Evolutionary conservation across 225 moss, liverwort and hornwort genomes (phyloP).

Genomic region (Sphagnum tenellum): DNA sequence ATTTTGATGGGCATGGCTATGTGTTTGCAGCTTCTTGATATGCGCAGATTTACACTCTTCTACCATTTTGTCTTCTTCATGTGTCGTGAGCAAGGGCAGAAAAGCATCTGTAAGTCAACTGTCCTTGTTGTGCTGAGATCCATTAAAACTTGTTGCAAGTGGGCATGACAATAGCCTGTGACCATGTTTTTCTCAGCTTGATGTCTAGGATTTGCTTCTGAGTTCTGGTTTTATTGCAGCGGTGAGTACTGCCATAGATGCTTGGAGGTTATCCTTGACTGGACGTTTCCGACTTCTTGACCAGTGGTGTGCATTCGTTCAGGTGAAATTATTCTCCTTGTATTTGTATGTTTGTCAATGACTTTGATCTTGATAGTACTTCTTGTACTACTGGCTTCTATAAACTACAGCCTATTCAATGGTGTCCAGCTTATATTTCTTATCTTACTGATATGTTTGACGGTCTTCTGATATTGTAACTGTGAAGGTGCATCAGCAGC

Average conservation of each 20-base stretch:
- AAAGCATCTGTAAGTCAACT: constrained; percentile 70
- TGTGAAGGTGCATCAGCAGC: constrained; percentile 73
- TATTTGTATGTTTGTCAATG: too few species aligned
- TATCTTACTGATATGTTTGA: too few species aligned
- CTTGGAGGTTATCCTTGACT: constrained; percentile 81
- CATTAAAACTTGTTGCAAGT: too few species aligned
- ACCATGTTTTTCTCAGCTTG: constrained; percentile 4
- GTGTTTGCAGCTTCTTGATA: constrained; percentile 66
- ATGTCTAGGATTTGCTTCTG: background rate
- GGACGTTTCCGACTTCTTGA: constrained; percentile 95
- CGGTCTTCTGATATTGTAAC: background rate
- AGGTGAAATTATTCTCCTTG: constrained; percentile 25
- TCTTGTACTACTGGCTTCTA: too few species aligned
- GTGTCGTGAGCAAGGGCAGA: constrained; percentile 92
- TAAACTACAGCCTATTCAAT: too few species aligned
- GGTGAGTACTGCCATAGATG: constrained; percentile 67
- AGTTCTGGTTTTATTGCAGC: constrained; percentile 25
- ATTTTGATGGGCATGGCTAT: too few species aligned
- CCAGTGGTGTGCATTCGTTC: constrained; percentile 95
- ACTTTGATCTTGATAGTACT: too few species aligned
- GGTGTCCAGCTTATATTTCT: too few species aligned
- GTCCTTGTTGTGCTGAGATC: too few species aligned
- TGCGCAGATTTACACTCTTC: constrained; percentile 63
- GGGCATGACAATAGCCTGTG: background rate
- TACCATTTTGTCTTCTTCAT: constrained; percentile 99